Conservation (phyloP, 2,329 filamentous ascomycete species). For the Epichloe typhina region DNA sequence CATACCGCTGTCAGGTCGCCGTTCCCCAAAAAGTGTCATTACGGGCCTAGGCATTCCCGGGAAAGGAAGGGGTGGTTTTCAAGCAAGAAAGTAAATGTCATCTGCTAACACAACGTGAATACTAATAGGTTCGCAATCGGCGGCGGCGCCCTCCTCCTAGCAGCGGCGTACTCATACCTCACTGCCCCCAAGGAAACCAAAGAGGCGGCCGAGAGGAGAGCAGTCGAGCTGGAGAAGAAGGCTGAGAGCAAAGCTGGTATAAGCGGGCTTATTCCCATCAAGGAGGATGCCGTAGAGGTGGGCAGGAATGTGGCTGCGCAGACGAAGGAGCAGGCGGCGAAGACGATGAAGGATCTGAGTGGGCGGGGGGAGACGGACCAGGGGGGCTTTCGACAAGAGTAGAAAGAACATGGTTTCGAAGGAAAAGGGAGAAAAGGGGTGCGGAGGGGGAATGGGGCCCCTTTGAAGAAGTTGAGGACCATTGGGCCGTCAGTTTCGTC, state of each 20-base stretch:
- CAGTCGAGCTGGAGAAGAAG: constrained; percentile 1
- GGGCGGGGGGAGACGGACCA: constrained; percentile 16
- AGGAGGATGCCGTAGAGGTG: constrained; percentile 5
- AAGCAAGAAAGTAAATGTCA: neutral
- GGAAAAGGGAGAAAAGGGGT: no score
- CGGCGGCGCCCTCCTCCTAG: constrained; percentile 13
- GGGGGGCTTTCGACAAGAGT: constrained; percentile 20
- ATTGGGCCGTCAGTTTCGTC: neutral
- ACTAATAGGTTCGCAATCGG: constrained; percentile 15
- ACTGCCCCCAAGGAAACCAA: constrained; percentile 7
- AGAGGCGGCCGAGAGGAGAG: constrained; percentile 6
- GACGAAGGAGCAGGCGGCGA: constrained; percentile 12
- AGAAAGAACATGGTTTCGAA: neutral
- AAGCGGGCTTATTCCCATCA: constrained; percentile 4
- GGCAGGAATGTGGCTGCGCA: neutral
- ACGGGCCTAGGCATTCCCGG: no score
- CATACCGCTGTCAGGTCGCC: no score
- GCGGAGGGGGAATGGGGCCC: neutral
- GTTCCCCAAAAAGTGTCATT: no score
- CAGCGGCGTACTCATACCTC: constrained; percentile 17
- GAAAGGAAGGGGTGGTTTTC: neutral
- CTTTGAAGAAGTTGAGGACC: neutral
- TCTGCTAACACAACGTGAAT: no score
- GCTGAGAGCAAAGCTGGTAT: neutral
- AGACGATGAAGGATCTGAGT: constrained; percentile 17